Evolutionary conservation across 208 protist species (phyloP), one percentile per base, ranked within the genome.

Genomic region (Trypanosoma scelopori): DNA sequence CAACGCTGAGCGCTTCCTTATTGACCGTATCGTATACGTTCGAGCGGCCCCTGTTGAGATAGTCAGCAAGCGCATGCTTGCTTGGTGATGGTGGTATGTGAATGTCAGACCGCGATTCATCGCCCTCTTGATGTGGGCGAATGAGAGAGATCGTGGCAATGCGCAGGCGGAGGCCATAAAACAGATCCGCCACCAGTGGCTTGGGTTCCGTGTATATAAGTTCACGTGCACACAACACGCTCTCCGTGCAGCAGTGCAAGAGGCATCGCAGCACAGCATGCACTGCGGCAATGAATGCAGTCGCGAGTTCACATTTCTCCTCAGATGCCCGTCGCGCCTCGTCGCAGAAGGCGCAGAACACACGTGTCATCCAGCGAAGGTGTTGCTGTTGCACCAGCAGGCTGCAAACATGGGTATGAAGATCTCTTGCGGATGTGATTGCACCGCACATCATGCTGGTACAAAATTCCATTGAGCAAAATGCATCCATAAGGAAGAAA

Each of bases 101-200:
- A 25, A 4, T 55, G 0, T 39, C 22, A 0, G 3, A 23, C 37
- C 12, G 42, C n/a, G 25, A 15, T 5, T 49, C 6, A 46, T 69
- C 73, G 41, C 80, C 78, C 28, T 73, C 59, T 56, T 84, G 77
- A 45, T 71, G 39, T 27, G 87, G 81, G 16, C 83, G 76, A 43
- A 87, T 79, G 20, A 82, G 69, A 13, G 71, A 65, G 1, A 70
- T 71, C 7, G 18, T 47, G 4, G 74, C 73, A 35, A 93, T 81
- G 41, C 89, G 89, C 62, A 91, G 55, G 63, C 83, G 81, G 18
- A 95, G 46, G 7, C 89, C 85, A 64, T 88, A 79, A 42, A 95
- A 79, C 78, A 95, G 71, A 63, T 79, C 69, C 15, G 70, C 84
- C 50, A 86, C 82, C 39, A 74, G 82, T 30, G 89, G 75, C 23